Conservation (phyloP, 1,139 yeast species). For the Hansenula lynferdii region DNA sequence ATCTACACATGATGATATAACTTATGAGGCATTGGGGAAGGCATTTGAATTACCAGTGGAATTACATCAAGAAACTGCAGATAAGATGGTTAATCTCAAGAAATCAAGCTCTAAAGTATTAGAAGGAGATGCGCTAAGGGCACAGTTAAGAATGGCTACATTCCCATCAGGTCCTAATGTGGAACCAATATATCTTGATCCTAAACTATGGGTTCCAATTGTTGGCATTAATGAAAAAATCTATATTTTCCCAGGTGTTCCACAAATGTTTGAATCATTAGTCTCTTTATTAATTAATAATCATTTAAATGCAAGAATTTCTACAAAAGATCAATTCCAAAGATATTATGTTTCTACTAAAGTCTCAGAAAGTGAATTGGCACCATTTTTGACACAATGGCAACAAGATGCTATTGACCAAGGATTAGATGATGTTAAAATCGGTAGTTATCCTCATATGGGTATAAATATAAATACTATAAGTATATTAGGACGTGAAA, state of each 20-base stretch:
- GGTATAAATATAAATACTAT: conserved; percentile 60
- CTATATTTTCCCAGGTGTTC: conserved; percentile 78
- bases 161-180: conserved; percentile 53
- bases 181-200: conserved; percentile 46
- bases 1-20: conserved; percentile 86
- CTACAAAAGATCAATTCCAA: conserved; percentile 24
- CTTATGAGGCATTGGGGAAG: conserved; percentile 66
- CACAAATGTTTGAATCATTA: conserved; percentile 59
- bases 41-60: conserved; percentile 50
- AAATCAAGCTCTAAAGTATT: conserved; percentile 35
- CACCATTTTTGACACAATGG: conserved; percentile 51
- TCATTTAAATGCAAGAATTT: conserved; percentile 15
- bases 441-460: conserved; percentile 84
- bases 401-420: conserved; percentile 42
- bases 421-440: conserved; percentile 44
- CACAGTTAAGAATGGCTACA: conserved; percentile 76
- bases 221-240: conserved; percentile 60
- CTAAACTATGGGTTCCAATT: conserved; percentile 77
- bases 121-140: conserved; percentile 42
- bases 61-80: conserved; percentile 53
- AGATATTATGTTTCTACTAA: conserved; percentile 62
- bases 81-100: conserved; percentile 50
- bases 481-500: conserved; percentile 59
- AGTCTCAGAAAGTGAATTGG: conserved; percentile 60
- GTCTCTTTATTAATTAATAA: conserved; percentile 33